These are phyloP conservation scores for Arthrobotrys sphaeroides DNA, from an alignment of 2,329 filamentous ascomycete species.

Conservation along the genomic window DNA sequence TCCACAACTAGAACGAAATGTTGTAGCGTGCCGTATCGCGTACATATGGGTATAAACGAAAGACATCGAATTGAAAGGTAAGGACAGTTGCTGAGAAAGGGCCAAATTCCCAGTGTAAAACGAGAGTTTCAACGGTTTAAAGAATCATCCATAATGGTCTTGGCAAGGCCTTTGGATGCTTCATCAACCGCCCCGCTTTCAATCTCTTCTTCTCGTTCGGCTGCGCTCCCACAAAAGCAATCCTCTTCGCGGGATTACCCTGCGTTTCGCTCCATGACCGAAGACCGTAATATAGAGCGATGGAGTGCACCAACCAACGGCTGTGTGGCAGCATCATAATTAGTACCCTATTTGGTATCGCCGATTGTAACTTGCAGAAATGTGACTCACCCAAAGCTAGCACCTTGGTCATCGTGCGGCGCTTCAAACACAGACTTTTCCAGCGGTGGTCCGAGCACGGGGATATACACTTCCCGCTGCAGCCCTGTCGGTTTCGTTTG, in stretches of 20 bases:
- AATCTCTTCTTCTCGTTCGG: constrained; percentile 32
- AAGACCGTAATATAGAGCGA: constrained; percentile 90
- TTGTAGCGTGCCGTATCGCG: background rate
- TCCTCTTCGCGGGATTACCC: constrained; percentile 74
- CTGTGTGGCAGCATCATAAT: constrained; percentile 65
- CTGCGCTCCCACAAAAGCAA: constrained; percentile 77
- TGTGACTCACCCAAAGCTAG: constrained; percentile 78
- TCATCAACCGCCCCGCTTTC: constrained; percentile 30
- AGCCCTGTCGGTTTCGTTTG: constrained; percentile 66
- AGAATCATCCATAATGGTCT: constrained; percentile 52
- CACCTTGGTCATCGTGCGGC: constrained; percentile 76
- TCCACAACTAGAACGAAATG: background rate
- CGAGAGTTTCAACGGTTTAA: background rate
- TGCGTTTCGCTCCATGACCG: constrained; percentile 81
- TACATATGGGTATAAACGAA: background rate
- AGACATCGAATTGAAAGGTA: background rate
- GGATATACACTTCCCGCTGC: constrained; percentile 63
- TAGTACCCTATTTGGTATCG: constrained; percentile 35
- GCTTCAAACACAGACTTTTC: constrained; percentile 84
- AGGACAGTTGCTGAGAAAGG: background rate
- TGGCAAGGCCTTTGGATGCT: constrained; percentile 26
- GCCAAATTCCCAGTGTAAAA: background rate
- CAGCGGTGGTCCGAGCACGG: constrained; percentile 64
- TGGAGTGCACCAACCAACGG: constrained; percentile 91
- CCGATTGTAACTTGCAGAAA: background rate